Percentiles rank a stretch among this genome's conserved stretches.
phyloP scores from a whole-genome alignment of 2,329 filamentous ascomycete species.

The Arachnopeziza araneosa region DNA sequence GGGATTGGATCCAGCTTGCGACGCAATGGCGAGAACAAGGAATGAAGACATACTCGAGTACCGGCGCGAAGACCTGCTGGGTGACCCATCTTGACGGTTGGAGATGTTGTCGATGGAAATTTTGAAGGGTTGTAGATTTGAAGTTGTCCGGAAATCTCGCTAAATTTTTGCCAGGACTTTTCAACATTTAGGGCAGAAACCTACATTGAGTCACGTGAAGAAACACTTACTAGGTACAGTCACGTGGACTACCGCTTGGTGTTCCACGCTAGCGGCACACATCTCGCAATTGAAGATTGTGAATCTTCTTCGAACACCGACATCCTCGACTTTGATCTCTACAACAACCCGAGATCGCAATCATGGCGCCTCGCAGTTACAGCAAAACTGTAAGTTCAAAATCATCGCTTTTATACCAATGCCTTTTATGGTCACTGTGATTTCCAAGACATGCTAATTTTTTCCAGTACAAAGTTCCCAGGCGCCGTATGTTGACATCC shows the following conservation, averaged over 20 bases:
- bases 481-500: conserved; percentile 51
- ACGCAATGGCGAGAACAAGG: neutral
- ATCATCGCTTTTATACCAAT: neutral
- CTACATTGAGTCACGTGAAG: neutral
- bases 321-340: conserved; percentile 10
- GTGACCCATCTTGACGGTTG: conserved; percentile 47
- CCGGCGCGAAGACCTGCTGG: conserved; percentile 80
- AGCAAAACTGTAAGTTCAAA: conserved; percentile 78
- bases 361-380: conserved; percentile 63
- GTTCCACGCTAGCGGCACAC: neutral
- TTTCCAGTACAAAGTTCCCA: conserved; percentile 66
- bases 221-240: no score
- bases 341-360: conserved; percentile 15
- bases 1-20: neutral
- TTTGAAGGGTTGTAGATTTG: conserved; percentile 15
- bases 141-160: conserved; percentile 1
- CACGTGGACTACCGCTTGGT: neutral
- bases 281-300: neutral
- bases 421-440: neutral
- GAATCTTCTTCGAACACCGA: conserved; percentile 9
- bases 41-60: conserved; percentile 55
- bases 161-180: neutral
- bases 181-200: neutral
- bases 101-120: neutral
- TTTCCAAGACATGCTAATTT: neutral